Percentiles rank a stretch among this genome's conserved stretches.
phyloP scores from a whole-genome alignment of 208 protist species.

The Acanthamoeba culbertsoni region DNA sequence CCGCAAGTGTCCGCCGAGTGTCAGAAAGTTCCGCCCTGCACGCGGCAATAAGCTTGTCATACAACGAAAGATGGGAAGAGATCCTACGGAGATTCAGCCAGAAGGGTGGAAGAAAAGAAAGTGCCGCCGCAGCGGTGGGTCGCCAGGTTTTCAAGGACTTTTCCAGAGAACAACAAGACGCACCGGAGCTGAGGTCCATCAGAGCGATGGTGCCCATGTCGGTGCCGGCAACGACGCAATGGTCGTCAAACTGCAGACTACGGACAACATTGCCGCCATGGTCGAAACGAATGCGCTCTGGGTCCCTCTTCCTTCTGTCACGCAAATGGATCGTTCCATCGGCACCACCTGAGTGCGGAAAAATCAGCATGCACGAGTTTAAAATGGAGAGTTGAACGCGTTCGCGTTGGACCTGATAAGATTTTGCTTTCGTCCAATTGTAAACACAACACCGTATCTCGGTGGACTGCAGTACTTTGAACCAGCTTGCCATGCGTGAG shows the following conservation, averaged over 20 bases:
- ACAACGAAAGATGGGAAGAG: no score
- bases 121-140: not conserved
- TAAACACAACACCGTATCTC: not conserved
- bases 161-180: not conserved
- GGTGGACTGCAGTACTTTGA: not conserved
- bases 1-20: not conserved
- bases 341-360: not conserved
- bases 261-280: not conserved
- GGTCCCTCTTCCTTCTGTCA: not conserved
- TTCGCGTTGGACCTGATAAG: not conserved
- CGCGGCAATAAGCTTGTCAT: no score
- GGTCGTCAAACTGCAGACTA: not conserved
- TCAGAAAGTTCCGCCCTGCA: not conserved
- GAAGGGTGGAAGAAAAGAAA: not conserved
- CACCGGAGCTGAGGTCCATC: not conserved
- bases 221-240: slow-evolving; percentile 16
- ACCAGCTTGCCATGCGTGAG: not conserved
- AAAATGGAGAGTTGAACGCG: not conserved
- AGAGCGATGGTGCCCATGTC: not conserved
- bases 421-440: slow-evolving; percentile 36
- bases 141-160: not conserved
- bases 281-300: not conserved
- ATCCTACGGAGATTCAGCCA: not conserved
- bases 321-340: not conserved
- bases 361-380: not conserved